phyloP scores from a whole-genome alignment of 495 filamentous ascomycete genomes.

The Aspergillus nanangensis region DNA sequence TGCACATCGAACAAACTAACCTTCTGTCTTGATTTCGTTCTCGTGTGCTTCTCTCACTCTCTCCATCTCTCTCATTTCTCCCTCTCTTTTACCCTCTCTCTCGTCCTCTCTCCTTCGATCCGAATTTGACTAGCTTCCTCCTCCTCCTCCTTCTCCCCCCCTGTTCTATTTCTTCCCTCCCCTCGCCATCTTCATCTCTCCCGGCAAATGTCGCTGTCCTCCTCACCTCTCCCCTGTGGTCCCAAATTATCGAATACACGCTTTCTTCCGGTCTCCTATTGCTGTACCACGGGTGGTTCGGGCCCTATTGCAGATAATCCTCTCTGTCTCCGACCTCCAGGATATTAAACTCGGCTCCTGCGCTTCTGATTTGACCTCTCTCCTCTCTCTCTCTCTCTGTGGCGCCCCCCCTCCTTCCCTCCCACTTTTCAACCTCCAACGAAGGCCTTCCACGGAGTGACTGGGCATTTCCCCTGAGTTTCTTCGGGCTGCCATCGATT shows the following conservation, averaged over 20 bases:
- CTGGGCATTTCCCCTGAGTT: no score
- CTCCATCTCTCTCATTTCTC: not conserved
- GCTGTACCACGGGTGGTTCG: not conserved
- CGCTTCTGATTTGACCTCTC: not conserved
- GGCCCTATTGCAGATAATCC: not conserved
- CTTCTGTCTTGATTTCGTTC: not conserved
- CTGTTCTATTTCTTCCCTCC: not conserved
- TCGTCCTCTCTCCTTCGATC: not conserved
- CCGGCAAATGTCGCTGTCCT: not conserved
- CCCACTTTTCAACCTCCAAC: not conserved
- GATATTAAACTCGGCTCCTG: slow-evolving; percentile 3
- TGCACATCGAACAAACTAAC: not conserved
- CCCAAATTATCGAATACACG: not conserved
- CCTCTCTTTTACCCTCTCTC: not conserved
- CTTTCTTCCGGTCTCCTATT: not conserved
- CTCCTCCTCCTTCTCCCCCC: not conserved
- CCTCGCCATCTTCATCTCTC: not conserved
- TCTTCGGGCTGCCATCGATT: no score
- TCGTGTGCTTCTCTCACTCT: not conserved
- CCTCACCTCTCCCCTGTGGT: not conserved
- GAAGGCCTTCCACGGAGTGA: not conserved
- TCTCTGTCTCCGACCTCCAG: not conserved
- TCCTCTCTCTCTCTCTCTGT: not conserved
- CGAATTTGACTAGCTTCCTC: not conserved
- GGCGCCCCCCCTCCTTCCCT: not conserved